Percentiles rank a stretch among this genome's conserved stretches.
phyloP scores from a whole-genome alignment of 352 stramenopile species.

The Phytophthora capsici region DNA sequence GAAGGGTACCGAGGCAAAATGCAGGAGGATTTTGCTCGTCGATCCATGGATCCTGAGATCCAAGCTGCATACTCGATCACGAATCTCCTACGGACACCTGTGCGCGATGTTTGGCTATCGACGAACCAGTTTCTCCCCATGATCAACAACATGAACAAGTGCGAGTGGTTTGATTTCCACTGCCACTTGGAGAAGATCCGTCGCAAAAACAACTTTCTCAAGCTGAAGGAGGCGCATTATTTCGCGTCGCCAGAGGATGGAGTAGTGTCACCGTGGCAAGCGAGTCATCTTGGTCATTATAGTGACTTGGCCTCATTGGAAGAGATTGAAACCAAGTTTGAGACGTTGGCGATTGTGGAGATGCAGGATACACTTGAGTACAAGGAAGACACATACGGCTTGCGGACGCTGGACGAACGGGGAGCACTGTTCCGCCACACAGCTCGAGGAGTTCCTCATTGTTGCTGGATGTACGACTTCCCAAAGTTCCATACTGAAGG shows the following conservation, averaged over 20 bases:
- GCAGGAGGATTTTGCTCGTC: slow-evolving; percentile 39
- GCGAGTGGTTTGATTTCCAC: slow-evolving; percentile 19
- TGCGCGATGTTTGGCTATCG: slow-evolving; percentile 28
- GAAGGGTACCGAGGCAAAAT: slow-evolving; percentile 37
- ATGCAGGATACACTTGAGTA: slow-evolving; percentile 37
- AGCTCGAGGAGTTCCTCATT: slow-evolving; percentile 5
- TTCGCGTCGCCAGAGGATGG: slow-evolving; percentile 55
- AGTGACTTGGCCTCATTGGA: slow-evolving; percentile 31
- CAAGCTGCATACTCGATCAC: slow-evolving; percentile 28
- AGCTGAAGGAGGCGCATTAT: slow-evolving; percentile 45
- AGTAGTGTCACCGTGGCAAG: slow-evolving; percentile 46
- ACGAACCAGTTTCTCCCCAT: slow-evolving; percentile 35
- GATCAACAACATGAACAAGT: slow-evolving; percentile 44
- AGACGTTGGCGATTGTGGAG: slow-evolving; percentile 32
- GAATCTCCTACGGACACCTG: slow-evolving; percentile 24
- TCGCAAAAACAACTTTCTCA: slow-evolving; percentile 43
- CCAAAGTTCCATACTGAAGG: slow-evolving; percentile 10
- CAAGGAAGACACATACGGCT: slow-evolving; percentile 38
- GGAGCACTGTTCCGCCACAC: slow-evolving; percentile 24
- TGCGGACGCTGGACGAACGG: slow-evolving; percentile 40
- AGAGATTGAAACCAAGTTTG: slow-evolving; percentile 39
- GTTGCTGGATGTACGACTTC: slow-evolving; percentile 27
- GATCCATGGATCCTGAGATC: slow-evolving; percentile 22
- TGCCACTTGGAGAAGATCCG: slow-evolving; percentile 30
- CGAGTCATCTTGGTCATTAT: slow-evolving; percentile 43